A percentile compares a stretch with the other conserved stretches of the same genome.
Evolutionary conservation across 352 stramenopile species (phyloP).

Genomic region (Phytophthora hybrid): DNA sequence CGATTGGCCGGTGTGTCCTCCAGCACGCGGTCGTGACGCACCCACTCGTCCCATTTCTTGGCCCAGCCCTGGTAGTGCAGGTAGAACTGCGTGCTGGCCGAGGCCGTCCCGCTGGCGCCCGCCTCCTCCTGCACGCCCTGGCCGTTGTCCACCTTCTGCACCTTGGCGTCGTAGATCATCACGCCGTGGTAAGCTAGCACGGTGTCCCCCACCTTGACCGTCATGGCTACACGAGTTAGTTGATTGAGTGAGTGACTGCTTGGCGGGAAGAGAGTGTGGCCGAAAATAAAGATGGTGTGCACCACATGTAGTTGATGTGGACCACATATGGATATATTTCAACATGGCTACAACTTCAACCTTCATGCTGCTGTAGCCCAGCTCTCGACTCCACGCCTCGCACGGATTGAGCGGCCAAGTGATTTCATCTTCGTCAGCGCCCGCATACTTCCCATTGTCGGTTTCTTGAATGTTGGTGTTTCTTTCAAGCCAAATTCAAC

Average conservation of each 20-base stretch:
- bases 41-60: constrained; percentile 94
- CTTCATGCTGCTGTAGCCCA: neutral
- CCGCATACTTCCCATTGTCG: neutral
- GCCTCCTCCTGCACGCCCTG: constrained; percentile 52
- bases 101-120: constrained; percentile 18
- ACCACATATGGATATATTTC: neutral
- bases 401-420: constrained; percentile 1
- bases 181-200: constrained; percentile 84
- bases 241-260: neutral
- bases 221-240: constrained; percentile 36
- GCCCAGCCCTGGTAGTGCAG: constrained; percentile 93
- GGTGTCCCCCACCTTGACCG: constrained; percentile 70
- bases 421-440: constrained; percentile 13
- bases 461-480: neutral
- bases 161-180: constrained; percentile 90
- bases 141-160: constrained; percentile 84
- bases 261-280: neutral
- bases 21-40: constrained; percentile 74
- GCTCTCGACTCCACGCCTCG: neutral
- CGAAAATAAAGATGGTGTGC: neutral
- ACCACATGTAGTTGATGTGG: neutral
- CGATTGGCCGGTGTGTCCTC: constrained; percentile 71
- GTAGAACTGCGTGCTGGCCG: constrained; percentile 77
- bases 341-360: no score
- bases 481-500: neutral